These are phyloP conservation scores for Hypoxylon sp. DNA, from an alignment of 2,329 filamentous ascomycete species.

Conservation along the genomic window DNA sequence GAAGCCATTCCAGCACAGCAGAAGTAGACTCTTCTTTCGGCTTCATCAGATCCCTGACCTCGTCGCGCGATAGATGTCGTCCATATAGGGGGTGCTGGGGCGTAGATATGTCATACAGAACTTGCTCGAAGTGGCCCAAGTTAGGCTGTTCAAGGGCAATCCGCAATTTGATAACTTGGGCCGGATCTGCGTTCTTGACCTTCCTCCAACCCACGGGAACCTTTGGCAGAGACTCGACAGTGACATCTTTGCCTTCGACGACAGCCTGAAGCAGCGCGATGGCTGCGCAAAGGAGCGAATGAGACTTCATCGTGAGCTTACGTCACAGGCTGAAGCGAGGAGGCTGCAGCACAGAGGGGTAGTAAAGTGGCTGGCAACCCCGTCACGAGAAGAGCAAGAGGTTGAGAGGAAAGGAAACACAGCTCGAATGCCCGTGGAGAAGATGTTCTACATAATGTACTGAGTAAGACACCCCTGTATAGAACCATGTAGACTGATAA, in stretches of 20 bases:
- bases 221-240: constrained; percentile 57
- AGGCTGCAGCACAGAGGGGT: neutral
- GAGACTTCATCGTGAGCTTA: constrained; percentile 44
- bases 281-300: constrained; percentile 43
- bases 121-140: constrained; percentile 68
- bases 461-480: constrained; percentile 29
- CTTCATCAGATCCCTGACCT: constrained; percentile 60
- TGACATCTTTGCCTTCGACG: constrained; percentile 47
- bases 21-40: constrained; percentile 60
- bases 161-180: constrained; percentile 62
- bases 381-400: constrained; percentile 22
- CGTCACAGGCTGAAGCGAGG: constrained; percentile 2
- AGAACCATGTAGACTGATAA: neutral
- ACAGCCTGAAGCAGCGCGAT: constrained; percentile 44
- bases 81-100: constrained; percentile 73
- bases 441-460: constrained; percentile 25
- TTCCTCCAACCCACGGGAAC: constrained; percentile 59
- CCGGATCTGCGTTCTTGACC: constrained; percentile 54
- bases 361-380: constrained; percentile 27
- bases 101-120: constrained; percentile 72
- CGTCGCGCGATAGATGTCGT: constrained; percentile 72
- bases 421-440: constrained; percentile 9
- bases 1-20: constrained; percentile 70
- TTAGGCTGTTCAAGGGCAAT: constrained; percentile 66
- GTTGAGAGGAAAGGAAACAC: constrained; percentile 17